Base-by-base conservation (phyloP, 1,284 basidiomycete genomes). In the Leccinum pseudoinsigne region DNA sequence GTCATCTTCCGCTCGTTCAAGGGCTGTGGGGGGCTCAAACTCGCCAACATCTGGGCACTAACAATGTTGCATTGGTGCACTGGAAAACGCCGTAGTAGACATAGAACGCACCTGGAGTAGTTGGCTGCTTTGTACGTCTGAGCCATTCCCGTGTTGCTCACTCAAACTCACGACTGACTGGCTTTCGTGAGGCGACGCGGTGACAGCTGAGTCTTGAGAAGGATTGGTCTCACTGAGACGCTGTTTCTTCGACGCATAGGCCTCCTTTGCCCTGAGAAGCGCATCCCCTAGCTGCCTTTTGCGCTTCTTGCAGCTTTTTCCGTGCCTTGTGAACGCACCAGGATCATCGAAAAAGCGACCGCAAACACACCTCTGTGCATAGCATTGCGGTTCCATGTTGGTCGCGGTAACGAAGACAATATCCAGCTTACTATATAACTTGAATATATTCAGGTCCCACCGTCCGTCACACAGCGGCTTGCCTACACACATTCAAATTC, bases 221-320 rank as follows among this genome's bases (percentile, higher is more conserved):
- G 26, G 53, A 31, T 36, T 55, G 54, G n/a, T 34, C 16, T 55
- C 54, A 55, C 18, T 36, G 53, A 54, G 53, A 54, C 26, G 21
- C 23, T 54, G 21, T 54, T 54, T 54, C 53, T 54, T 54, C 53
- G 26, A 31, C 23, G 53, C 23, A 1, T 55, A 8, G 28, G 31
- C 31, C 6, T 55, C 54, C 54, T 36, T 55, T 55, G 54, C 54
- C 54, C 31, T 55, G 31, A 55, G 31, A 55, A 55, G 54, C 31
- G 28, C 31, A 36, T 54, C 28, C 31, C 18, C 28, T 18, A 55
- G 54, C 31, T 55, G 54, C 54, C 31, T 55, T 55, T 55, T 55
- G 54, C 31, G 26, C 18, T 55, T 55, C 54, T 55, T 55, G 31
- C 54, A 55, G 31, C 54, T 55, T 55, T 55, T 55, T 55, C 54